Evolutionary conservation across 2,329 filamentous ascomycete species (phyloP), one percentile per base, ranked within the genome.

Genomic region (Stachybotrys elegans): DNA sequence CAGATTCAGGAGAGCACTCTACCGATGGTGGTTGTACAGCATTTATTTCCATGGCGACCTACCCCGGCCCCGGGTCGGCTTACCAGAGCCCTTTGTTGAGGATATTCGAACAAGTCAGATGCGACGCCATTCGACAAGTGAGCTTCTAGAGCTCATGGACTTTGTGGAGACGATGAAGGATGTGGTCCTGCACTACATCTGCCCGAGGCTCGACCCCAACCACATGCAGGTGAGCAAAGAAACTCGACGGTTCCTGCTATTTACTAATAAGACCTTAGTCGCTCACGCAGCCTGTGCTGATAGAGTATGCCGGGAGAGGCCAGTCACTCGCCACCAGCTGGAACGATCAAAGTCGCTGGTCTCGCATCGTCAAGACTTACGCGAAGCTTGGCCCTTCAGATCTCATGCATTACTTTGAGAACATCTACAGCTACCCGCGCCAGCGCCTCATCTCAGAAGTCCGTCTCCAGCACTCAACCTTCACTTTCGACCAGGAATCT

Each of bases 21-120:
- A 75, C 41, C 60, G 66, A 23, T 80, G 75, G 75, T 78, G 75
- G 74, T 62, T 76, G 4, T 79, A 74, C 48, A 66, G 72, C 6
- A 66, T 68, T 25, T 71, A 75, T 47, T 78, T 78, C 46, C 75
- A 79, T 38, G 68, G 69, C 11, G 67, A 68, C 23, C 58, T 61
- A 27, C 65, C 61, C 9, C 57, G 62, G 21, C 67, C 67, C 4
- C 60, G 62, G 8, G 44, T 59, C 32, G 65, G 64, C 2, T 58
- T 65, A 36, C 67, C 67, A 0, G 65, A 67, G 46, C 62, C 66
- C 11, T 61, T 57, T 21, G 65, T 65, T 8, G 63, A 71, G 36
- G 64, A 70, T 40, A 51, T 69, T 12, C 61, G 72, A 36, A 63
- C 61, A 22, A 70, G 64, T 35, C 66, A 70, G 48, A 60, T 76